Evolutionary conservation across 331 rosid genomes (phyloP), one percentile per base, ranked within the genome.

Genomic region (Cydonia oblonga): DNA sequence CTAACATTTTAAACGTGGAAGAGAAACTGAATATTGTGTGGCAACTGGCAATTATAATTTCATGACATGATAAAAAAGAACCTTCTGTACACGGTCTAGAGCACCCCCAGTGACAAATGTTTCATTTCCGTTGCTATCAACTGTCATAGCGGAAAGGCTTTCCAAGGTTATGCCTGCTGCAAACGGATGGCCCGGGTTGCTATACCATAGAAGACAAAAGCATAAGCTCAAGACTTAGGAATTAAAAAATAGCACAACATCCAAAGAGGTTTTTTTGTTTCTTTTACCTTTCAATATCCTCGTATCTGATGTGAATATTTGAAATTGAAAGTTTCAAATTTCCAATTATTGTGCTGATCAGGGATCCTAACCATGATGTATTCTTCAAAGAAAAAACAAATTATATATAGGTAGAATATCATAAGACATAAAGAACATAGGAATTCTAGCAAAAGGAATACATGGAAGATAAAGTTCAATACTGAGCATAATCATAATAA

Each of bases 121-220:
- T 84, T 93, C 97, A 69, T 86, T 87, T 81, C 96, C 96, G n/a
- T 68, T 81, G 79, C 89, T 92, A 82, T 91, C 98, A 75, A 89
- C 90, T 59, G 98, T 93, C 80, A 89, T 77, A 38, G 98, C 92
- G 7, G 88, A 87, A 79, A 93, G 98, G 81, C 87, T 91, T 77
- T 90, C 96, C 89, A 93, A 80, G 74, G 84, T 86, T 78, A 93
- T 73, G 69, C 98, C 98, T 74, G 96, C 96, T 72, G 97, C 92
- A 86, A 93, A 93, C 29, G 97, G 95, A 76, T 89, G 90, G 51
- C 97, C 98, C 62, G 91, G 92, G 80, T 93, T 93, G 91, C 98
- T 93, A 78, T 86, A 91, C 74, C 68, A 80, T 71, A 44, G 76
- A 68, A 79, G 63, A 80, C 42, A 67, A 78, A 87, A 66, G 69